phyloP scores from a whole-genome alignment of 2,329 filamentous ascomycete species.

The Aspergillus tamarii region DNA sequence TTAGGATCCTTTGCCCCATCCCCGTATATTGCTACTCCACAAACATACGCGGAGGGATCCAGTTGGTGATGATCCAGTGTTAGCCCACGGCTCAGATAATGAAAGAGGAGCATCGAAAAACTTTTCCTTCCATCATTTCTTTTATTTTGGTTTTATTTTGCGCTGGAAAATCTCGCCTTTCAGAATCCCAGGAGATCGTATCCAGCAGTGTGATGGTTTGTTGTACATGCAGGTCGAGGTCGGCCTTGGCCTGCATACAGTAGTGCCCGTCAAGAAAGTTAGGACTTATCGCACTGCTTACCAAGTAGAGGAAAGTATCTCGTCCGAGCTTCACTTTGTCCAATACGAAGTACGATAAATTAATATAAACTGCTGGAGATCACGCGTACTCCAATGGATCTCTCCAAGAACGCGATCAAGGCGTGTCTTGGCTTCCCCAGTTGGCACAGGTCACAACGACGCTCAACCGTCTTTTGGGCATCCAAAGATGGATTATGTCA shows the following conservation, averaged over 20 bases:
- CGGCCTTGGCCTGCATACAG: neutral
- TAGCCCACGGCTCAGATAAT: neutral
- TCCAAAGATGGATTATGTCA: neutral
- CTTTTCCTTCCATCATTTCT: neutral
- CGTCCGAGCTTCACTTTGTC: neutral
- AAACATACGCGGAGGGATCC: constrained; percentile 3
- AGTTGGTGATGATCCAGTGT: neutral
- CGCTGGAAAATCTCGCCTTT: neutral
- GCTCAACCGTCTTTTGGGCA: neutral
- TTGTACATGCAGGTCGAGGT: neutral
- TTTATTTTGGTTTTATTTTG: neutral
- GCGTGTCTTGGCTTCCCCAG: neutral
- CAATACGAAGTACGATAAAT: neutral
- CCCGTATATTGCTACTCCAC: constrained; percentile 7
- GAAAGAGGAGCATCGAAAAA: neutral
- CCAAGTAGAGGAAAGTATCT: neutral
- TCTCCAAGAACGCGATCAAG: neutral
- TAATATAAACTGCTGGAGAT: neutral
- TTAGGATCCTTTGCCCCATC: neutral
- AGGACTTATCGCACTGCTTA: constrained; percentile 2
- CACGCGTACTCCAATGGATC: neutral
- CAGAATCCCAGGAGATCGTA: neutral
- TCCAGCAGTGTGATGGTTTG: neutral
- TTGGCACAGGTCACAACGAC: neutral
- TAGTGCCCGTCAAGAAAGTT: neutral